These are phyloP conservation scores for Arabidopsis arenosa DNA, from an alignment of 345 rosid genomes.

Conservation along the genomic window DNA sequence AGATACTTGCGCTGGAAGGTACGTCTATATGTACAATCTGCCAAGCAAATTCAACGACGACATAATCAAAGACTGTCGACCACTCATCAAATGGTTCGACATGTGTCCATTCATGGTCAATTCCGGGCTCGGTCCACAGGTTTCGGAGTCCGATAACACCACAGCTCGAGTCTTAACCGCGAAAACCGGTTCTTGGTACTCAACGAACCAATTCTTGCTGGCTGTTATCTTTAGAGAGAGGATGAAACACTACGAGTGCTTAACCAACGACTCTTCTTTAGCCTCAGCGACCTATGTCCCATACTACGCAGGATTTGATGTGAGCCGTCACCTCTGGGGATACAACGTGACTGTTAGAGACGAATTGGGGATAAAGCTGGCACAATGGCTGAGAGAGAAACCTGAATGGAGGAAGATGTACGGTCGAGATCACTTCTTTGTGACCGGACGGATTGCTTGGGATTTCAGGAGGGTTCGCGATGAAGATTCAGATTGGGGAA, in stretches of 20 bases:
- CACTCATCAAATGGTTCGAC: constrained; percentile 44
- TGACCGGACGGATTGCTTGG: constrained; percentile 50
- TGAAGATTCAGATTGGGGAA: constrained; percentile 51
- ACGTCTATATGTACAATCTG: constrained; percentile 50
- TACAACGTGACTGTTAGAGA: constrained; percentile 47
- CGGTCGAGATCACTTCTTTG: constrained; percentile 58
- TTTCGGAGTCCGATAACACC: constrained; percentile 24
- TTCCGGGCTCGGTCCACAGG: constrained; percentile 50
- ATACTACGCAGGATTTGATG: constrained; percentile 53
- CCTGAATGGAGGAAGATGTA: constrained; percentile 52
- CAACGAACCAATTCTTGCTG: constrained; percentile 48
- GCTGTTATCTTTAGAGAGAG: constrained; percentile 56
- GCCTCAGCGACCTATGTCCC: constrained; percentile 61
- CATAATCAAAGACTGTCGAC: constrained; percentile 44
- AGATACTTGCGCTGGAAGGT: constrained; percentile 51
- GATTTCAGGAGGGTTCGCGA: constrained; percentile 48
- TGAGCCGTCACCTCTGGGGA: constrained; percentile 55
- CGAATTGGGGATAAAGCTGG: constrained; percentile 38
- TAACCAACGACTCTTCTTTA: constrained; percentile 49
- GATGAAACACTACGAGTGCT: constrained; percentile 52
- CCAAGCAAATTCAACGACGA: constrained; percentile 49
- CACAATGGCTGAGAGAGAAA: constrained; percentile 45
- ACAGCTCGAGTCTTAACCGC: constrained; percentile 25
- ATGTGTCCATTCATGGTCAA: constrained; percentile 48
- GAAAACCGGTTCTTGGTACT: constrained; percentile 48